phyloP scores from a whole-genome alignment of 2,329 filamentous ascomycete genomes.

The Penicillium sp. region DNA sequence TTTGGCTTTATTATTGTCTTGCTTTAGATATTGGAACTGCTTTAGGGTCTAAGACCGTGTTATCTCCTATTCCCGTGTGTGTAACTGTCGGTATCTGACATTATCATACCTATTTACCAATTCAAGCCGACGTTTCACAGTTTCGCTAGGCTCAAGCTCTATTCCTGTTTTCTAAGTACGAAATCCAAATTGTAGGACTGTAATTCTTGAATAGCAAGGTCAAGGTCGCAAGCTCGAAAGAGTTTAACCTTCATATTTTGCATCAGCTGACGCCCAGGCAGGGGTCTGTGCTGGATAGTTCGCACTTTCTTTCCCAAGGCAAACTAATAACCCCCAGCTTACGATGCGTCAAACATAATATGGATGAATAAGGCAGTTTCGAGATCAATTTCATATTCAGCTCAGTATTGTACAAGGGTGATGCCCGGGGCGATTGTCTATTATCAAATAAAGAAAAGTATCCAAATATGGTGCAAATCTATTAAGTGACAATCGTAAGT shows the following conservation, averaged over 20 bases:
- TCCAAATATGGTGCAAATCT: not conserved
- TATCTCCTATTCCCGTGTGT: not conserved
- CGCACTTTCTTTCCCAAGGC: not conserved
- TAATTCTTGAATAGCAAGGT: not conserved
- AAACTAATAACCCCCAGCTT: not conserved
- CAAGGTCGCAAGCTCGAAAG: not conserved
- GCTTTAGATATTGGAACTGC: not conserved
- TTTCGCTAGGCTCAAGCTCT: too few species aligned
- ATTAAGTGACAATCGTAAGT: conserved; percentile 26
- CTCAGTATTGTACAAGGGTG: not conserved
- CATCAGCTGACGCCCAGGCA: not conserved
- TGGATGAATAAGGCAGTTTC: not conserved
- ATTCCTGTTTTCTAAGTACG: not conserved
- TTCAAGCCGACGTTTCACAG: not conserved
- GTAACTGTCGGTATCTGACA: not conserved
- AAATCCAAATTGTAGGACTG: not conserved
- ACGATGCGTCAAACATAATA: not conserved
- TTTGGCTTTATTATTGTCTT: not conserved
- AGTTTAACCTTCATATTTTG: not conserved
- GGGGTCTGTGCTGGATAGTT: not conserved
- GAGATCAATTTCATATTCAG: not conserved
- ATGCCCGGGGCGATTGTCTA: not conserved
- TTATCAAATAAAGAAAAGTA: not conserved
- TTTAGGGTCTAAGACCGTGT: not conserved
- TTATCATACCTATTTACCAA: not conserved